Evolutionary conservation across 164 flowering plant genomes (phyloP), one percentile per base, ranked within the genome.

Genomic region (Magnolia sinica): DNA sequence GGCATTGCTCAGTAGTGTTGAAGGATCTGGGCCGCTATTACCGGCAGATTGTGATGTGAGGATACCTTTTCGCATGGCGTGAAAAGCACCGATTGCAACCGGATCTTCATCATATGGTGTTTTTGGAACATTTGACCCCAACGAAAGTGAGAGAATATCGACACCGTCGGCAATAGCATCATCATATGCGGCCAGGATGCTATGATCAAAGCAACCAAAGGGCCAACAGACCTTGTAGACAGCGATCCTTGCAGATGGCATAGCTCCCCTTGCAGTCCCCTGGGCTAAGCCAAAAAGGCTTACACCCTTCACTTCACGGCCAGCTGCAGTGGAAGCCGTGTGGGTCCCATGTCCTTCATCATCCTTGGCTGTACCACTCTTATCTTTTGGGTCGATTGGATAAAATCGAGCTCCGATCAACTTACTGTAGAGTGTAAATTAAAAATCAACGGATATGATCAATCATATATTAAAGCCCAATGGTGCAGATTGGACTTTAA

Each of bases 201-300:
- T 91, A 82, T 83, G 78, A 75, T 89, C 92, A 1, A 88, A 50
- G 80, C 97, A 93, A 0, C 91, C 95, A 0, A 70, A 69, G 10
- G n/a, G 82, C 93, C 92, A 87, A 52, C 98, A 95, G 0, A 91
- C 94, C 76, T 93, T 93, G 88, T 95, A 93, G 83, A 85, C 79
- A 7, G 97, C 96, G 6, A 95, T 73, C 14, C 97, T 81, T 14
- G 95, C 91, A 2, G 87, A 77, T 0, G 96, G 96, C 49, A 89
- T 95, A 0, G 84, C 97, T 16, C 98, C 96, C 1, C 95, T 81
- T 0, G 97, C 92, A 0, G 87, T 84, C 13, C 97, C 98, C 20
- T 77, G n/a, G n/a, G 89, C 97, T 2, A 92, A 83, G 5, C 98
- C 96, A 31, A 20, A 85, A 24, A 91, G 87, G 81, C 76, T 88